A percentile compares a stretch with the other conserved stretches of the same genome.
These are phyloP conservation scores for Helianthus tuberosus DNA, from an alignment of 129 eudicot species.

Conservation along the genomic window DNA sequence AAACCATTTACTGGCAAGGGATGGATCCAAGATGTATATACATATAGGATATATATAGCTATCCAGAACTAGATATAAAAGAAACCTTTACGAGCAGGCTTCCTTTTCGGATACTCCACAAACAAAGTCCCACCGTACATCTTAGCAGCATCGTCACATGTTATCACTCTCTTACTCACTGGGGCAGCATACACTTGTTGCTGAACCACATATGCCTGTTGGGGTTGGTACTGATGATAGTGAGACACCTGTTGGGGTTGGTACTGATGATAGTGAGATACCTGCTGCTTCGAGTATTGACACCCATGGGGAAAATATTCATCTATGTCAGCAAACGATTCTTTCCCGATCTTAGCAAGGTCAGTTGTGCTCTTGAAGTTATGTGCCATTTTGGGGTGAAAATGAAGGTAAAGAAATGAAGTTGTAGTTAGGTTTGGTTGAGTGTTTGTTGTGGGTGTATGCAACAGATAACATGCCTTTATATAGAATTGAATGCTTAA, in stretches of 20 bases:
- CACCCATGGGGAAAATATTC: constrained; percentile 14
- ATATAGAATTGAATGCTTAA: constrained; percentile 22
- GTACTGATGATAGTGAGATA: no score
- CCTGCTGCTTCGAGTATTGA: neutral
- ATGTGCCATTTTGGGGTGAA: constrained; percentile 30
- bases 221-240: constrained; percentile 29
- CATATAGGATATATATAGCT: constrained; percentile 1
- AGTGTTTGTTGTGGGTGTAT: constrained; percentile 26
- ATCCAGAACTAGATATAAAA: constrained; percentile 6
- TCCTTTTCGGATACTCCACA: constrained; percentile 18
- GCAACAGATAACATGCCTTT: constrained; percentile 12
- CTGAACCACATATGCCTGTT: constrained; percentile 30
- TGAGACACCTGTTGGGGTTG: neutral
- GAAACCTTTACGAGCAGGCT: constrained; percentile 34
- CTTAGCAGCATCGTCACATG: constrained; percentile 35
- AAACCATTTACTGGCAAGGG: constrained; percentile 8
- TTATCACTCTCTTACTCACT: constrained; percentile 20
- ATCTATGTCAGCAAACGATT: constrained; percentile 37
- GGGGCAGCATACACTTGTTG: constrained; percentile 14
- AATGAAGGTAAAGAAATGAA: neutral
- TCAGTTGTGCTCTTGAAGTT: constrained; percentile 9
- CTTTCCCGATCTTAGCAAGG: constrained; percentile 34
- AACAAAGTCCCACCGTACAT: constrained; percentile 36
- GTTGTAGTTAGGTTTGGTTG: constrained; percentile 10
- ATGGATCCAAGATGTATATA: constrained; percentile 9